Conservation (phyloP, 2,329 filamentous ascomycete species). For the Hypoxylon sp. region DNA sequence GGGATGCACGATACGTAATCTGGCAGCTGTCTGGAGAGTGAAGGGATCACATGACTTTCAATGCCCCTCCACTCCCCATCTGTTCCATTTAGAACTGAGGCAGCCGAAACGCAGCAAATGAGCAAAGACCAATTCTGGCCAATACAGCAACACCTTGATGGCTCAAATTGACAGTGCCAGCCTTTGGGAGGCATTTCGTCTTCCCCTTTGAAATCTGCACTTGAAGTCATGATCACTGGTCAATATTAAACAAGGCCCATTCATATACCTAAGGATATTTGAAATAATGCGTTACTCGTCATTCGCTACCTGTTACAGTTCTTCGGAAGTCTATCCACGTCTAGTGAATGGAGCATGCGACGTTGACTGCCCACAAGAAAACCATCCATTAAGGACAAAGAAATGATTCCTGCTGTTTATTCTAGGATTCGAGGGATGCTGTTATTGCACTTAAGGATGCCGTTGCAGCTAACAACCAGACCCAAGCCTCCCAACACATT, state of each 20-base stretch:
- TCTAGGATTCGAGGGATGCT: background rate
- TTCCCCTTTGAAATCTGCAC: background rate
- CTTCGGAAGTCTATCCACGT: background rate
- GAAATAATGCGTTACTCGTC: background rate
- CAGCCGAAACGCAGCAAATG: constrained; percentile 8
- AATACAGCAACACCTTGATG: constrained; percentile 21
- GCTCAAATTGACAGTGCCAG: background rate
- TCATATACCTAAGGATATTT: background rate
- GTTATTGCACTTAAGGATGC: background rate
- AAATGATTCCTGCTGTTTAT: constrained; percentile 4
- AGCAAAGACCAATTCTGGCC: constrained; percentile 18
- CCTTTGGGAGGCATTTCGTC: background rate
- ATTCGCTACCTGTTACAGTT: background rate
- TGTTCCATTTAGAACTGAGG: background rate
- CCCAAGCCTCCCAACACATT: constrained; percentile 25
- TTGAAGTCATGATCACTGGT: background rate
- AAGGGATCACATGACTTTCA: constrained; percentile 32
- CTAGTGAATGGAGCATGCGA: constrained; percentile 1
- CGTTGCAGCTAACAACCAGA: constrained; percentile 7
- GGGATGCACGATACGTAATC: constrained; percentile 1
- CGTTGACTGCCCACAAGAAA: background rate
- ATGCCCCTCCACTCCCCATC: constrained; percentile 20
- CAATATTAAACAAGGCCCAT: background rate
- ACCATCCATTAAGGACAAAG: background rate
- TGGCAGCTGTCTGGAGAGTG: constrained; percentile 1